Conservation (phyloP, 768 basidiomycete genomes). For the Podaxis sp. region DNA sequence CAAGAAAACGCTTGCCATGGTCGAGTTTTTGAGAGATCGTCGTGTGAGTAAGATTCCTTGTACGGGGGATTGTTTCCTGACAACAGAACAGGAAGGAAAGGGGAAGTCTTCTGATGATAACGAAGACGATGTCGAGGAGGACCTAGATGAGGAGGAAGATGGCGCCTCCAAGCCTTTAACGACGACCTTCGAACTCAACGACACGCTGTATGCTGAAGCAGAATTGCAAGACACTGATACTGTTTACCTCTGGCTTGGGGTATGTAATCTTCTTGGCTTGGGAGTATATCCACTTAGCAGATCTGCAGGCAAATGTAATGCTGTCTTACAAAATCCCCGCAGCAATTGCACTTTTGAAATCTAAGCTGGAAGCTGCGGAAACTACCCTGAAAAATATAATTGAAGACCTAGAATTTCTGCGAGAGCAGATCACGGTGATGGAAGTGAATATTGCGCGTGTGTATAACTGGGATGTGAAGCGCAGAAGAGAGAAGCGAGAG, state of each 20-base stretch:
- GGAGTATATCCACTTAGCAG: neutral
- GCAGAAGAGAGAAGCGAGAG: constrained; percentile 59
- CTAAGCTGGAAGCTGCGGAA: constrained; percentile 76
- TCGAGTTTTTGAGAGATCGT: constrained; percentile 73
- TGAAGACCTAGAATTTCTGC: constrained; percentile 89
- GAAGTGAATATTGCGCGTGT: constrained; percentile 94
- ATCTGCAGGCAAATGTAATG: constrained; percentile 91
- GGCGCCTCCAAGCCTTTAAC: constrained; percentile 55
- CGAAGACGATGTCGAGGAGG: constrained; percentile 46
- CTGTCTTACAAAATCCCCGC: constrained; percentile 84
- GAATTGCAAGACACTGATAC: constrained; percentile 83
- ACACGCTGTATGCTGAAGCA: constrained; percentile 93
- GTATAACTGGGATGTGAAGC: constrained; percentile 95
- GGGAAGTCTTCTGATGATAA: constrained; percentile 29
- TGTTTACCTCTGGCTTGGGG: constrained; percentile 95
- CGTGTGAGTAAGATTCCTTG: constrained; percentile 47
- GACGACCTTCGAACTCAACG: constrained; percentile 94
- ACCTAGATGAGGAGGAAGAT: constrained; percentile 58
- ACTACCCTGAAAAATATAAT: constrained; percentile 62
- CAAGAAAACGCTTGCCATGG: constrained; percentile 87
- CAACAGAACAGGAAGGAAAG: constrained; percentile 56
- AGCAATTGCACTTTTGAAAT: constrained; percentile 70
- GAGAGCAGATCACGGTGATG: constrained; percentile 96
- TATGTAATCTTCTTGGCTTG: constrained; percentile 39
- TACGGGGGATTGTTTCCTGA: neutral